Conservation (phyloP, 148 eudicot species). For the Dianthus caryophyllus region DNA sequence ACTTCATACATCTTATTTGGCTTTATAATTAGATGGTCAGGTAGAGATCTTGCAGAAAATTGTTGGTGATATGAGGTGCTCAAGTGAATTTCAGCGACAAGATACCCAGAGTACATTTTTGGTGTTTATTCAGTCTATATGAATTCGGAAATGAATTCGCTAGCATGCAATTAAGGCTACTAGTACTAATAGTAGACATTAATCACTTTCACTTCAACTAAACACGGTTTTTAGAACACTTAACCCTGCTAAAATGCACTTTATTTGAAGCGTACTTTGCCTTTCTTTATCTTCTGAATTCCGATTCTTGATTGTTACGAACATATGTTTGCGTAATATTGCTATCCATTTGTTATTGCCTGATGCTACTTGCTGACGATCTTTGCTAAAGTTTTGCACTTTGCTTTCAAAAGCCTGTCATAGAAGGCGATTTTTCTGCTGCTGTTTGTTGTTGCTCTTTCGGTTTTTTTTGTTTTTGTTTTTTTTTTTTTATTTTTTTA, state of each 20-base stretch:
- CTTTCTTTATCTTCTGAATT: neutral
- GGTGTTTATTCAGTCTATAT: neutral
- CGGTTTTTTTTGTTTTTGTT: neutral
- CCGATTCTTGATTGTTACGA: neutral
- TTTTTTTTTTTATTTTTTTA: neutral
- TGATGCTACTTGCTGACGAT: neutral
- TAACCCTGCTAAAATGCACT: neutral
- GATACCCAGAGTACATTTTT: neutral
- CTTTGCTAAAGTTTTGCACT: neutral
- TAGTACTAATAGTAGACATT: too few species aligned
- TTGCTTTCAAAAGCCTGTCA: slow-evolving; percentile 7
- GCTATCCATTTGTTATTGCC: neutral
- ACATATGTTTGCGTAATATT: neutral
- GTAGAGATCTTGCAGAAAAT: neutral
- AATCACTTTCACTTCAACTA: too few species aligned
- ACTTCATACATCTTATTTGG: too few species aligned
- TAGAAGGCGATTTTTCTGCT: neutral
- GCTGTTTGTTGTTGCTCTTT: neutral
- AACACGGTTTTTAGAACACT: neutral
- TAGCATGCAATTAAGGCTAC: neutral
- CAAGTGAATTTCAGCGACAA: neutral
- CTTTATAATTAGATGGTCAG: too few species aligned
- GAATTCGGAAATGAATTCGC: neutral
- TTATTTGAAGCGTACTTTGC: neutral
- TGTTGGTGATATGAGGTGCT: too few species aligned